A percentile compares a stretch with the other conserved stretches of the same genome.
Evolutionary conservation across 148 eudicot genomes (phyloP).

Genomic region (Tetragonia tetragonoides): DNA sequence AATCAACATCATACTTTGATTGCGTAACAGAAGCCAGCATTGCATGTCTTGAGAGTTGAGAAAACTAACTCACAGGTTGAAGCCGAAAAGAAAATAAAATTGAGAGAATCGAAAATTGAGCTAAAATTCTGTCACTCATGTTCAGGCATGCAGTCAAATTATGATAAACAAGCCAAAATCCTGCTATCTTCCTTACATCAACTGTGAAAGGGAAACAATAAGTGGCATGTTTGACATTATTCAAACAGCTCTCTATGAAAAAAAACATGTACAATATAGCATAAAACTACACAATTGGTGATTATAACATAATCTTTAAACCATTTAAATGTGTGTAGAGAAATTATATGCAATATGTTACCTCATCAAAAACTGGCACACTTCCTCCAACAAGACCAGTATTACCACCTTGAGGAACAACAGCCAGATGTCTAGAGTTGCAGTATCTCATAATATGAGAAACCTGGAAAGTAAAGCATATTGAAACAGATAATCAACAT

Average conservation of each 20-base stretch:
- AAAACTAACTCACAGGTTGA: not conserved
- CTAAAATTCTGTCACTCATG: not conserved
- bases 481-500: not conserved
- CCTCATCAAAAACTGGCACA: slow-evolving; percentile 97
- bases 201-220: not conserved
- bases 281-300: not conserved
- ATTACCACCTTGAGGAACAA: slow-evolving; percentile 98
- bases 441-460: slow-evolving; percentile 75
- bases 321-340: not conserved
- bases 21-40: not conserved
- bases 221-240: not conserved
- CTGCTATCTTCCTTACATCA: not conserved
- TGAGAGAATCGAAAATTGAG: not conserved
- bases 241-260: not conserved
- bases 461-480: slow-evolving; percentile 47
- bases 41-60: not conserved
- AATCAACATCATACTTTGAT: not conserved
- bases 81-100: not conserved
- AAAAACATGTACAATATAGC: not conserved
- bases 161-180: not conserved
- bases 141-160: slow-evolving; percentile 3
- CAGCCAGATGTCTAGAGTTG: slow-evolving; percentile 68
- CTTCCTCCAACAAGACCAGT: slow-evolving; percentile 99
- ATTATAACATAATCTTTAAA: not conserved
- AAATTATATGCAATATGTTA: slow-evolving; percentile 23